Conservation (phyloP, 2,329 filamentous ascomycete species). For the Aquanectria penicillioides region DNA sequence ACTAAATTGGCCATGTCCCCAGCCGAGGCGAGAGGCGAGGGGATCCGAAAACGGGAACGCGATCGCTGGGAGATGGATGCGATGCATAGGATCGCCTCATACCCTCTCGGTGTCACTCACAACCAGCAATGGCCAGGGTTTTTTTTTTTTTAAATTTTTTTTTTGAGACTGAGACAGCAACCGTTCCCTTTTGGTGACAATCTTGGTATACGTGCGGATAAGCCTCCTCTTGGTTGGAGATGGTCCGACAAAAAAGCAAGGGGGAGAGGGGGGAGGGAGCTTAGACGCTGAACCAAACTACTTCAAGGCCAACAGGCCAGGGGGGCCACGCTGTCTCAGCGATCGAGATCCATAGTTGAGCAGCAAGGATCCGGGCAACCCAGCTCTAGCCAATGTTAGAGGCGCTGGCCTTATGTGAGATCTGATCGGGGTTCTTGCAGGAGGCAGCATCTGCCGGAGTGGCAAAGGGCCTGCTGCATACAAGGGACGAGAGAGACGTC, state of each 20-base stretch:
- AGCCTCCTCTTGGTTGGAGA: constrained; percentile 17
- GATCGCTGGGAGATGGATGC: constrained; percentile 12
- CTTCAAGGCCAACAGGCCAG: constrained; percentile 28
- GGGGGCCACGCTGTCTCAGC: constrained; percentile 22
- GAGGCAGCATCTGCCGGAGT: no score
- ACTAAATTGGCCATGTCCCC: no score
- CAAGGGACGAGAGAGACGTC: no score
- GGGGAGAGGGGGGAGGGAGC: constrained; percentile 29
- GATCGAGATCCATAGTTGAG: constrained; percentile 21
- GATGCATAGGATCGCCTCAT: constrained; percentile 20
- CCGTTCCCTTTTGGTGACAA: constrained; percentile 17
- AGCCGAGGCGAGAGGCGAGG: constrained; percentile 19
- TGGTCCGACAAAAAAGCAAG: constrained; percentile 38
- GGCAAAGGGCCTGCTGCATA: no score
- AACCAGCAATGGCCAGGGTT: constrained; percentile 10
- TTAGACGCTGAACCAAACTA: constrained; percentile 17
- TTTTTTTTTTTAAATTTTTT: neutral
- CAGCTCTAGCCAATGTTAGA: constrained; percentile 24
- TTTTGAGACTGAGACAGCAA: constrained; percentile 30
- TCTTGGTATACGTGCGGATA: neutral
- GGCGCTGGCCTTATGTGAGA: constrained; percentile 30
- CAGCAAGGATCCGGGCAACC: constrained; percentile 18
- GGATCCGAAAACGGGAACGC: constrained; percentile 23
- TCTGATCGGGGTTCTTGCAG: no score
- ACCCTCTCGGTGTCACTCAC: constrained; percentile 22